Percentiles rank a stretch among this genome's conserved stretches.
Evolutionary conservation across 768 basidiomycete genomes (phyloP).

Genomic region (Gymnopilus junonius): DNA sequence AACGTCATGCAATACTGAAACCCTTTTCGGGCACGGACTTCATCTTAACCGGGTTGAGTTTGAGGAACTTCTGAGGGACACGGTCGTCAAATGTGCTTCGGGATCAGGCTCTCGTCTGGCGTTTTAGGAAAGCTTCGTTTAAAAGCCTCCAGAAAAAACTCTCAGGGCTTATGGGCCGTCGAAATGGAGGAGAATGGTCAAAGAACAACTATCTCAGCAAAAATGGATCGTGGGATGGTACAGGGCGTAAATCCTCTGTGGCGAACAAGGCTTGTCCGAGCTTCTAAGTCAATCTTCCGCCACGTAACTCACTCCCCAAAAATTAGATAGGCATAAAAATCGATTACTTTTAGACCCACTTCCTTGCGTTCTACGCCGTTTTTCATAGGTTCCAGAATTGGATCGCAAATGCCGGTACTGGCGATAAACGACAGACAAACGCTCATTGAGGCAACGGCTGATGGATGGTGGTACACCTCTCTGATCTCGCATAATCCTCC

Average conservation of each 20-base stretch:
- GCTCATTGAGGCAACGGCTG: constrained; percentile 36
- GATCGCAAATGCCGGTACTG: neutral
- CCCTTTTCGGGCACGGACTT: constrained; percentile 34
- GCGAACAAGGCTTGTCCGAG: constrained; percentile 26
- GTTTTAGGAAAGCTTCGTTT: constrained; percentile 8
- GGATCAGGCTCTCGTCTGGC: neutral
- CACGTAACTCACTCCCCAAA: too few relatives aligned
- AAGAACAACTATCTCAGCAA: constrained; percentile 10
- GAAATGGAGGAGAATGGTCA: constrained; percentile 3
- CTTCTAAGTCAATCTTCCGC: neutral
- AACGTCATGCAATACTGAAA: constrained; percentile 37
- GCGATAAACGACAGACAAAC: constrained; percentile 34
- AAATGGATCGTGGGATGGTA: constrained; percentile 40
- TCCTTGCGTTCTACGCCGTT: constrained; percentile 36
- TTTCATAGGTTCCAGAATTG: constrained; percentile 18
- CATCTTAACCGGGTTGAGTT: constrained; percentile 39
- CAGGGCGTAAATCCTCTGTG: constrained; percentile 38
- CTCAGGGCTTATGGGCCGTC: constrained; percentile 4
- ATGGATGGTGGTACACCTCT: constrained; percentile 41
- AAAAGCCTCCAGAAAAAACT: neutral
- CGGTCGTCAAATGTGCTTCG: constrained; percentile 16
- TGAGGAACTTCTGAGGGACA: constrained; percentile 32
- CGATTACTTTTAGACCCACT: constrained; percentile 25
- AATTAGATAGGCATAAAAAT: constrained; percentile 32
- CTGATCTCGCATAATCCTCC: constrained; percentile 25